Evolutionary conservation across 129 eudicot genomes (phyloP).

Genomic region (Scalesia atractyloides): DNA sequence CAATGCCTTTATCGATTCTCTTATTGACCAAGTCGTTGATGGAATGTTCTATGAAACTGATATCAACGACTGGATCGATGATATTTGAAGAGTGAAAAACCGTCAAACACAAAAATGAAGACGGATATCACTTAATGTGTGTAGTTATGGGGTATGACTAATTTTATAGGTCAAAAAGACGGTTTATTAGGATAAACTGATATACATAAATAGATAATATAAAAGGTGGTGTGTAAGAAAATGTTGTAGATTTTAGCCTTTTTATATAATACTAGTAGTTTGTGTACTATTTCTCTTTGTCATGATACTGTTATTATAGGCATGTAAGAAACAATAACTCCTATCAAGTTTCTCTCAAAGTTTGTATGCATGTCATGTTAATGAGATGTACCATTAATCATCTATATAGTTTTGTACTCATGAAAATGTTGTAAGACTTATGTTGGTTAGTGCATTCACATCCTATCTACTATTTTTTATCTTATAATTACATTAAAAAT

Average conservation of each 20-base stretch:
- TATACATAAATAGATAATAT: constrained; percentile 4
- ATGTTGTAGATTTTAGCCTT: background rate
- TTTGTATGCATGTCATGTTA: background rate
- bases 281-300: constrained; percentile 3
- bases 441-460: no score
- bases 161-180: constrained; percentile 9
- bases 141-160: constrained; percentile 18
- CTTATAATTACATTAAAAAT: no score
- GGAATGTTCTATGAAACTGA: constrained; percentile 81
- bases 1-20: constrained; percentile 78
- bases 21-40: constrained; percentile 80
- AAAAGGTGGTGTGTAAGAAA: background rate
- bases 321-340: background rate
- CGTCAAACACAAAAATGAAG: background rate
- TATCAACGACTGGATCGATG: constrained; percentile 61
- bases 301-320: background rate
- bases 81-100: constrained; percentile 27
- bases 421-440: background rate
- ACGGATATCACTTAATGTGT: constrained; percentile 3
- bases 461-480: no score
- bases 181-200: constrained; percentile 7
- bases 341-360: background rate
- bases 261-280: background rate
- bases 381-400: background rate
- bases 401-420: background rate